Evolutionary conservation across 164 flowering plant species (phyloP).

Genomic region (Euptelea pleiosperma): DNA sequence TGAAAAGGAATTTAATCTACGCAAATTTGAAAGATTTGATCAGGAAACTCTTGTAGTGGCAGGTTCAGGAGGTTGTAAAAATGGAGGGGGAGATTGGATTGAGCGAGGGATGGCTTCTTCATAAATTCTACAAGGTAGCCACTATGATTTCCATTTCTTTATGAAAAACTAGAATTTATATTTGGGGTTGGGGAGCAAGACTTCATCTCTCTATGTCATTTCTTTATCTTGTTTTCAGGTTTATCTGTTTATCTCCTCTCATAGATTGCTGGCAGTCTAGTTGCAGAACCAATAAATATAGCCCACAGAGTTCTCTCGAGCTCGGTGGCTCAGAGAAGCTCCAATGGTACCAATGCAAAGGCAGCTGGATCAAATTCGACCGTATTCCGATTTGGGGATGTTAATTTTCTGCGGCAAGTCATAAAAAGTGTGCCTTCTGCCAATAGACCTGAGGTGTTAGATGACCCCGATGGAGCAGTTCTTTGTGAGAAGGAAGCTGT

Average conservation of each 20-base stretch:
- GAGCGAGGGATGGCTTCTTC: slow-evolving; percentile 48
- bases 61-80: slow-evolving; percentile 66
- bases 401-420: slow-evolving; percentile 47
- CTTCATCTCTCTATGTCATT: no score
- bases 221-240: slow-evolving; percentile 41
- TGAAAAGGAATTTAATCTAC: no score
- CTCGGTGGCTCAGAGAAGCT: slow-evolving; percentile 18
- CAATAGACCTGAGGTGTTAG: slow-evolving; percentile 2
- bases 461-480: slow-evolving; percentile 32
- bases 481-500: slow-evolving; percentile 49
- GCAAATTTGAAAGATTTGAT: no score
- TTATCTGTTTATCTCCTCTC: slow-evolving; percentile 54
- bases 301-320: slow-evolving; percentile 47
- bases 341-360: slow-evolving; percentile 13
- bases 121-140: slow-evolving; percentile 53
- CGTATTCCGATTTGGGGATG: slow-evolving; percentile 50
- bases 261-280: slow-evolving; percentile 61
- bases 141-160: not conserved
- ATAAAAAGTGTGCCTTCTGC: slow-evolving; percentile 19
- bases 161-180: not conserved
- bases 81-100: slow-evolving; percentile 67
- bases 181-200: not conserved
- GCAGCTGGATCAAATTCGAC: slow-evolving; percentile 20
- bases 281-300: slow-evolving; percentile 58
- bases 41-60: slow-evolving; percentile 10